phyloP scores from a whole-genome alignment of 768 basidiomycete species.

The Tricholoma sp. region DNA sequence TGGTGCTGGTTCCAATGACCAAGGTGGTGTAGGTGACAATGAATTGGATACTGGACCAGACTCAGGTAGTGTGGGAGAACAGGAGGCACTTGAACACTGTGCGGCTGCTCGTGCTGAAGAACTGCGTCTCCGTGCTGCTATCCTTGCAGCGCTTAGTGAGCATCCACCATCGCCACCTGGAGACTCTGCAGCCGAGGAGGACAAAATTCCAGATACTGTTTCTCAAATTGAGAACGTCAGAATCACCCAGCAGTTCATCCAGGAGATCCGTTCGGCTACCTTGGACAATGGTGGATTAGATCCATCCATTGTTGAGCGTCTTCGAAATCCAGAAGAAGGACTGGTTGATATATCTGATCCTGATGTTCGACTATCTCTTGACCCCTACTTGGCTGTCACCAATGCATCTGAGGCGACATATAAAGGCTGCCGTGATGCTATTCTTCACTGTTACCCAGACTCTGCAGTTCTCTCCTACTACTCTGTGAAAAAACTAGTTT shows the following conservation, averaged over 20 bases:
- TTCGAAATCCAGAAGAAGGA: neutral
- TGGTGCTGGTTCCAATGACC: too few species aligned
- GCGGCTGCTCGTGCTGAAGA: too few species aligned
- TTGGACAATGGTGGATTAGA: neutral
- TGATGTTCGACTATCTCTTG: neutral
- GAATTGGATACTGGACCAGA: too few species aligned
- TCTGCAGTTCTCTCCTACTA: constrained; percentile 5
- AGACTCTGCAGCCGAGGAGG: neutral
- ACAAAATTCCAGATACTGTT: neutral
- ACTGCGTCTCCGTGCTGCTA: too few species aligned
- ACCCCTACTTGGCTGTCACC: neutral
- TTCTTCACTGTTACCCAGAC: constrained; percentile 6
- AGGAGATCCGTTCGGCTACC: neutral
- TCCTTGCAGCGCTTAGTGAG: neutral
- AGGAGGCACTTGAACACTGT: too few species aligned
- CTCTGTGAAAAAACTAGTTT: constrained; percentile 7
- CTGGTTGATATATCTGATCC: neutral
- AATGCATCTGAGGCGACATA: constrained; percentile 6
- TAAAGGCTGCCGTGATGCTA: neutral
- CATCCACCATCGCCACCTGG: neutral
- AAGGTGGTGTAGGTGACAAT: too few species aligned
- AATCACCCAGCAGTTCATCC: neutral
- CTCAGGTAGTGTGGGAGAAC: too few species aligned
- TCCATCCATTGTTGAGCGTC: neutral
- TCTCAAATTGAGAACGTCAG: neutral